A percentile compares a stretch with the other conserved stretches of the same genome.
Evolutionary conservation across 805 yeast genomes (phyloP).

Genomic region (Ogataea dorogensis): DNA sequence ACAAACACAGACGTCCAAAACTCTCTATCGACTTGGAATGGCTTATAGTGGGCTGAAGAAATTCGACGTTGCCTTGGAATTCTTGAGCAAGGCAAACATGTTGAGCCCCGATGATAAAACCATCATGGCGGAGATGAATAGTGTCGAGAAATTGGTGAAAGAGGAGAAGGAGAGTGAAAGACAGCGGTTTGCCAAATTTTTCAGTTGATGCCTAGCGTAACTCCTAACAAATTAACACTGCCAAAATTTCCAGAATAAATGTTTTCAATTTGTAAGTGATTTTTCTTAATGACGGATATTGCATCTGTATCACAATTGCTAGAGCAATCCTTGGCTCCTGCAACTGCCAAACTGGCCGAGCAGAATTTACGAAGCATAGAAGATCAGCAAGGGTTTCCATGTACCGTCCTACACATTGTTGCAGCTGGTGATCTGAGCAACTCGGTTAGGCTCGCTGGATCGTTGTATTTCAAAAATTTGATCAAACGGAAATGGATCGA

Average conservation of each 20-base stretch:
- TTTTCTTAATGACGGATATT: slow-evolving; percentile 40
- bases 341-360: slow-evolving; percentile 67
- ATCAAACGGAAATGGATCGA: slow-evolving; percentile 85
- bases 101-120: slow-evolving; percentile 48
- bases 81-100: slow-evolving; percentile 42
- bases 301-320: slow-evolving; percentile 53
- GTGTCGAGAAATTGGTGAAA: slow-evolving; percentile 40
- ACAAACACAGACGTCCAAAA: slow-evolving; percentile 27
- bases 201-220: slow-evolving; percentile 29
- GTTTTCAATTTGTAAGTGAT: slow-evolving; percentile 7
- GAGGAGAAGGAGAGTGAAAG: slow-evolving; percentile 48
- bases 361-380: slow-evolving; percentile 62
- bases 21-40: slow-evolving; percentile 30
- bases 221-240: neutral
- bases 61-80: slow-evolving; percentile 47
- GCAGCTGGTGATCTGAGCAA: slow-evolving; percentile 54
- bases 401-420: slow-evolving; percentile 72
- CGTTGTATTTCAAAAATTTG: slow-evolving; percentile 86
- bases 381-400: slow-evolving; percentile 66
- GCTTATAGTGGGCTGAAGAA: slow-evolving; percentile 41
- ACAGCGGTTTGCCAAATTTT: slow-evolving; percentile 62
- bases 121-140: slow-evolving; percentile 44
- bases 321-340: slow-evolving; percentile 64
- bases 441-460: slow-evolving; percentile 78
- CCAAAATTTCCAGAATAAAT: slow-evolving; percentile 7